Evolutionary conservation across 352 stramenopile species (phyloP), one percentile per base, ranked within the genome.

Genomic region (Globisporangium recalcitrans): DNA sequence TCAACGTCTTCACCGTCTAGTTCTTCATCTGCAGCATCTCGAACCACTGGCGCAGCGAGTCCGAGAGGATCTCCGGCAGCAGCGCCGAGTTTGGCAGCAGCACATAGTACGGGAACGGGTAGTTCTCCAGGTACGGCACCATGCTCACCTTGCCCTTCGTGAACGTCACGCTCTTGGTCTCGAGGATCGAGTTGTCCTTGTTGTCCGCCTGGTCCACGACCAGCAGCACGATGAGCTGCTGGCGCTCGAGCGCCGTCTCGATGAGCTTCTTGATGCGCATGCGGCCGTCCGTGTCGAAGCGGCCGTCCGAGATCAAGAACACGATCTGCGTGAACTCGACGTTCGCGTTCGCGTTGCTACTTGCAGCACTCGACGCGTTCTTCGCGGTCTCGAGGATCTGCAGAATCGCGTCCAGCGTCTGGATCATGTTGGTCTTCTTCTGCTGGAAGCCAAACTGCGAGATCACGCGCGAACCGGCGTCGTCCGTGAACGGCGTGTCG

Each of bases 21-120:
- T 59, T 79, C 62, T 89, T 85, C 72, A 85, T 86, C 67, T 90
- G 78, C 10, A 95, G 73, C 79, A 99, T 97, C 84, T 99, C 97
- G 72, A 99, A 99, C 98, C 98, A 99, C 74, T 99, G 98, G 52
- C 96, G 95, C 9, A 99, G 80, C 29, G 96, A 97, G 76, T 99
- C 97, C 19, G 97, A 98, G n/a, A 99, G 80, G 38, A 99, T 98
- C 71, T 99, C 97, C 19, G 98, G 98, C 40, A 99, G 80, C 64
- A 95, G 78, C 27, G 87, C 73, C 44, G 99, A 96, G 59, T 98
- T 95, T 4, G 95, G 89, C 22, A 99, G 75, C 44, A 99, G 74
- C 55, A 99, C 90, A 71, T 99, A 99, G 78, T 99, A 99, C 52
- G 98, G 97, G 80, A 99, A 99, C 42, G 98, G 98, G 70, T 99